Base-by-base conservation (phyloP, 1,139 yeast species). In the Blastobotrys illinoisensis region DNA sequence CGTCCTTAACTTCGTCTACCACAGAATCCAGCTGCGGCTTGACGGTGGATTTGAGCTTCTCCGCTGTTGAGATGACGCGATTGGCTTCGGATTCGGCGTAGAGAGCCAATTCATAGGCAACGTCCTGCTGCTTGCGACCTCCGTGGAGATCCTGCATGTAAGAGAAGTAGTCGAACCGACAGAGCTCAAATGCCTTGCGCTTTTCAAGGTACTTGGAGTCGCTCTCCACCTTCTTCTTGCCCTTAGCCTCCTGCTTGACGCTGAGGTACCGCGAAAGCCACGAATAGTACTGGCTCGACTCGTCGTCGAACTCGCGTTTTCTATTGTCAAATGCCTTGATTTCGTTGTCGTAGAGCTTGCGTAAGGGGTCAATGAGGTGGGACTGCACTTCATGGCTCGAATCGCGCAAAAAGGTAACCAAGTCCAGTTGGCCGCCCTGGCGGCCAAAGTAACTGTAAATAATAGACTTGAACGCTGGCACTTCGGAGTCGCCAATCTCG, bases 211-310 rank as follows among this genome's bases (percentile, higher is more conserved):
- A 77, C 67, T 86, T 86, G 66, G 80, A 79, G 57, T 84, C 88
- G 56, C 83, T 76, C 44, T 72, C 74, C 11, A 62, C 61, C 56
- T 67, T 68, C 59, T 70, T 70, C 60, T 69, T 71, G 45, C 71
- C 71, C 51, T 69, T 70, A 19, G 71, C 70, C 47, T 70, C 75
- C 47, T 82, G 83, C 56, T 85, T 88, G 60, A 83, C 82, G 7
- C 88, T 76, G 48, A 86, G 71, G 60, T 85, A 83, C 58, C 86
- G 80, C 51, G 86, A 80, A 46, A 86, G 71, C 90, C 93, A 87
- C 44, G 80, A 79, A 65, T 88, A 88, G 67, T 81, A 88, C 54
- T 85, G 89, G 57, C 83, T 80, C 1, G 90, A 82, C 58, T 82
- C 86, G 52, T 80, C 86, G 63, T 87, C 95, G 68, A 87, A 87